These are phyloP conservation scores for Gossypium ekmanianum DNA, from an alignment of 345 rosid species.

Conservation along the genomic window DNA sequence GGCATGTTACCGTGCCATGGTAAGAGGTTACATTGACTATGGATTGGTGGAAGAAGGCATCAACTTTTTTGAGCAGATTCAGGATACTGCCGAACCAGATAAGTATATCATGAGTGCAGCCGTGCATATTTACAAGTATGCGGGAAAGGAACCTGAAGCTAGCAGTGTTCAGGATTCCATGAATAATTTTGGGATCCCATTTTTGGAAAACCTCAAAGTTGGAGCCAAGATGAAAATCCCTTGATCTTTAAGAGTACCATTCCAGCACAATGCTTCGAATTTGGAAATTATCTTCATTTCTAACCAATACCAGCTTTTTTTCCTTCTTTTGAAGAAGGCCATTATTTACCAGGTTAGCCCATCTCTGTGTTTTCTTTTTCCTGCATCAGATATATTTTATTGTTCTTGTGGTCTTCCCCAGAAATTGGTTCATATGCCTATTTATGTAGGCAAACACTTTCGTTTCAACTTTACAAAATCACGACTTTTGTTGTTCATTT, in stretches of 20 bases:
- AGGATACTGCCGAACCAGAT: conserved; percentile 38
- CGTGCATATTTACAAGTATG: conserved; percentile 50
- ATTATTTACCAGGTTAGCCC: not conserved
- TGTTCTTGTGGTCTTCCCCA: not conserved
- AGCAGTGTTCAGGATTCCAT: conserved; percentile 32
- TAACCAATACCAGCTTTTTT: not conserved
- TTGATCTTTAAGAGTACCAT: not conserved
- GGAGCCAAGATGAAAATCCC: conserved; percentile 25
- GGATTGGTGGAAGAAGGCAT: conserved; percentile 55
- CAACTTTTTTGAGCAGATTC: conserved; percentile 46
- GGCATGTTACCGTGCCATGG: conserved; percentile 47
- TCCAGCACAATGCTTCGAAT: not conserved
- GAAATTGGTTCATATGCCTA: not conserved
- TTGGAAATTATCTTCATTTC: not conserved
- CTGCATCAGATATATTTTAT: not conserved
- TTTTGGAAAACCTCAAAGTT: conserved; percentile 32
- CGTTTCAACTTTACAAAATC: not conserved
- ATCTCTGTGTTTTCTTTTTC: not conserved
- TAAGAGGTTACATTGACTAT: conserved; percentile 56
- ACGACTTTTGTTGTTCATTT: not conserved
- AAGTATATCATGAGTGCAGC: conserved; percentile 52
- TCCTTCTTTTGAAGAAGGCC: not conserved
- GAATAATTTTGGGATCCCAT: conserved; percentile 26
- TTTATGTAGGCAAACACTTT: not conserved
- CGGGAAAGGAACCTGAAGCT: conserved; percentile 40